Percentiles rank a stretch among this genome's conserved stretches.
These are phyloP conservation scores for Xanthoceras sorbifolium DNA, from an alignment of 345 rosid genomes.

Conservation along the genomic window DNA sequence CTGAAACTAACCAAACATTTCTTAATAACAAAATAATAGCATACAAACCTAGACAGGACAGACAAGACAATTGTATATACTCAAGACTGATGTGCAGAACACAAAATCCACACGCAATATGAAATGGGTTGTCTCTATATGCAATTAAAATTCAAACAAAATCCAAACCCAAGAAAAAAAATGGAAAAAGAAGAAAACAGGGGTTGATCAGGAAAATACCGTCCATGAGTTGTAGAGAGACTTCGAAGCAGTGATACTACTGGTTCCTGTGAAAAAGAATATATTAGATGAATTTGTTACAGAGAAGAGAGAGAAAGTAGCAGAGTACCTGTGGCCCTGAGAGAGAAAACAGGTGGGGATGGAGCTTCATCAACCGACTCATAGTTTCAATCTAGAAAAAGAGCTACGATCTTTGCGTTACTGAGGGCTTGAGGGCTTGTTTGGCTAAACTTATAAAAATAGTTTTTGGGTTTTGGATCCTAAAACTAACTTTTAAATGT, in stretches of 20 bases:
- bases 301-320: not conserved
- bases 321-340: conserved; percentile 19
- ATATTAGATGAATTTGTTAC: not conserved
- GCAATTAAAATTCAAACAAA: not conserved
- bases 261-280: conserved; percentile 37
- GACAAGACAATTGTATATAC: not conserved
- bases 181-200: not conserved
- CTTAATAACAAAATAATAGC: not conserved
- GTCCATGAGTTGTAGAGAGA: conserved; percentile 43
- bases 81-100: not conserved
- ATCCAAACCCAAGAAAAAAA: conserved; percentile 1
- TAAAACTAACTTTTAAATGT: too few relatives aligned
- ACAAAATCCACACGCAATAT: not conserved
- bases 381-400: not conserved
- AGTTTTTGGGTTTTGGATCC: too few relatives aligned
- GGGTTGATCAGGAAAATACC: conserved; percentile 41
- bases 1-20: not conserved
- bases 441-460: too few relatives aligned
- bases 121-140: not conserved
- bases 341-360: conserved; percentile 11
- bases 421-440: too few relatives aligned
- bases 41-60: not conserved
- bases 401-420: not conserved
- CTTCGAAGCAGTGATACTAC: conserved; percentile 33
- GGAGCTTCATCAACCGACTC: conserved; percentile 20